Evolutionary conservation across 345 rosid genomes (phyloP).

Genomic region (Microthlaspi erraticum): DNA sequence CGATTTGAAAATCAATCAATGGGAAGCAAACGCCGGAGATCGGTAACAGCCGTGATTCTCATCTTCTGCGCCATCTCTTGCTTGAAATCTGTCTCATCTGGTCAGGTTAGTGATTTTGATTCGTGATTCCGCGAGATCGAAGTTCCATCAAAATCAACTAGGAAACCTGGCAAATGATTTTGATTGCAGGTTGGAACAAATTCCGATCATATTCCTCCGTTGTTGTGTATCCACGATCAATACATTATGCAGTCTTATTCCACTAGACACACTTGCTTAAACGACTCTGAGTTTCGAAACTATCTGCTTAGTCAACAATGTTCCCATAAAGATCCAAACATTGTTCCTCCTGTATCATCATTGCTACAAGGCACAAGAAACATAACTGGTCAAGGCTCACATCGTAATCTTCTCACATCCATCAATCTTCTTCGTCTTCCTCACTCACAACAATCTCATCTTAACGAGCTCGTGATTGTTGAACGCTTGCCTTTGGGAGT

Average conservation of each 20-base stretch:
- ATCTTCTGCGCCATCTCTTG: conserved; percentile 20
- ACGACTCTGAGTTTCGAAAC: conserved; percentile 54
- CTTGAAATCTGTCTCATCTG: background rate
- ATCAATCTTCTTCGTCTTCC: conserved; percentile 50
- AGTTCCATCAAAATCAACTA: too few relatives aligned
- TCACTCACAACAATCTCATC: conserved; percentile 37
- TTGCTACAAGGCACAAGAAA: conserved; percentile 50
- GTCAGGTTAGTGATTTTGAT: conserved; percentile 20
- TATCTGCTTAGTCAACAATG: conserved; percentile 48
- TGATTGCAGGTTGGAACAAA: conserved; percentile 31
- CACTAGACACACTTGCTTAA: conserved; percentile 48
- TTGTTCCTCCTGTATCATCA: conserved; percentile 31
- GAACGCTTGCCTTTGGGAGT: conserved; percentile 85
- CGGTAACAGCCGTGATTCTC: background rate
- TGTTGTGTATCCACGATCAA: conserved; percentile 41
- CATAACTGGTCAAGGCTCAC: conserved; percentile 88
- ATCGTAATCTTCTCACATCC: conserved; percentile 67
- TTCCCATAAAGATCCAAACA: conserved; percentile 40
- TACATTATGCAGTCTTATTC: conserved; percentile 68
- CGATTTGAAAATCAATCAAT: conserved; percentile 23
- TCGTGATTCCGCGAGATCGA: background rate
- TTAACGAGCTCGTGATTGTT: conserved; percentile 56
- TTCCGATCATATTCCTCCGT: background rate
- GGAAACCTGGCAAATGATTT: too few relatives aligned
- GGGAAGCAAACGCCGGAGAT: conserved; percentile 26